These are phyloP conservation scores for Baorangia bicolor DNA, from an alignment of 768 basidiomycete genomes.

Conservation along the genomic window DNA sequence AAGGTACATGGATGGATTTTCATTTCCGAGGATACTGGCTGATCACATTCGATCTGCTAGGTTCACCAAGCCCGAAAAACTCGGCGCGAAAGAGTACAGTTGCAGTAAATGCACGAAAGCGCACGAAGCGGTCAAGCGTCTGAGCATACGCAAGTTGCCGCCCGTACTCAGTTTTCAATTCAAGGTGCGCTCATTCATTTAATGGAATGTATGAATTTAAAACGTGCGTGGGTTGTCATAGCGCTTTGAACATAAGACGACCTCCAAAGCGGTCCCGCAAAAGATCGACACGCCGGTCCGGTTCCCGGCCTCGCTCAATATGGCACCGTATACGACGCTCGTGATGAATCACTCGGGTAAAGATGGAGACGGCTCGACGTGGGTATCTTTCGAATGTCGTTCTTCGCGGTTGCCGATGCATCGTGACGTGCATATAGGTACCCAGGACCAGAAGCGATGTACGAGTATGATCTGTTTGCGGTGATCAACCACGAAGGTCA, in stretches of 20 bases:
- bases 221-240: conserved; percentile 27
- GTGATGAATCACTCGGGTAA: conserved; percentile 52
- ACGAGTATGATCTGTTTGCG: conserved; percentile 88
- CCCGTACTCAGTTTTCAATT: conserved; percentile 93
- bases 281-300: conserved; percentile 85
- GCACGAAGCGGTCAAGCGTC: conserved; percentile 78
- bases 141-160: conserved; percentile 83
- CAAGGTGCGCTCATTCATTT: conserved; percentile 49
- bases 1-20: conserved; percentile 43
- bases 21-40: neutral
- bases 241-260: conserved; percentile 90
- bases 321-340: conserved; percentile 82
- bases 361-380: conserved; percentile 33
- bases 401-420: neutral
- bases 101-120: conserved; percentile 80
- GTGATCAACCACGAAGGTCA: conserved; percentile 95
- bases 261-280: conserved; percentile 67
- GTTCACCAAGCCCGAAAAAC: conserved; percentile 82
- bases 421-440: conserved; percentile 29
- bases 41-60: conserved; percentile 37
- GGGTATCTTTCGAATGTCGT: conserved; percentile 7
- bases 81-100: conserved; percentile 79
- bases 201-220: neutral
- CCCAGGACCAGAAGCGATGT: conserved; percentile 65
- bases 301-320: conserved; percentile 82